Evolutionary conservation across 306 rosid genomes (phyloP), one percentile per base, ranked within the genome.

Genomic region (Lotus japonicus): DNA sequence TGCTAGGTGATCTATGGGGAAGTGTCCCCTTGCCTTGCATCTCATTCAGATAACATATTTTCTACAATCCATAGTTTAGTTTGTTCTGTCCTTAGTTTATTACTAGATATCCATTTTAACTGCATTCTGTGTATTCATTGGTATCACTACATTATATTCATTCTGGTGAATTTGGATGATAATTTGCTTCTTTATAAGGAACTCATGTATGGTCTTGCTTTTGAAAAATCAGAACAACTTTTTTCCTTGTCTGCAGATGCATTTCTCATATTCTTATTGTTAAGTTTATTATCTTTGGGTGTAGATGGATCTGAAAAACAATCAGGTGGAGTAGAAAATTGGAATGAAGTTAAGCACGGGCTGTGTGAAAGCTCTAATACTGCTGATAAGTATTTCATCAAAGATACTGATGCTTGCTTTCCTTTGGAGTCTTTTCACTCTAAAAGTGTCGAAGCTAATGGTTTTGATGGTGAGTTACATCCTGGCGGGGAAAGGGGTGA

Each of bases 281-380:
- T 68, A 28, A 13, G 31, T 71, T 4, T 53, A 16, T 23, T 42
- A 76, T 68, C 41, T 78, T 72, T 58, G 59, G 64, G 50, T 77
- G 68, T 73, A 86, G 94, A 83, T 70, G 90, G 81, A 55, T 64
- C 85, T 33, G 80, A 65, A 39, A 62, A 71, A 69, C 64, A 46
- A 63, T 74, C 94, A 8, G 68, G 41, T 63, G 80, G 72, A 33
- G 50, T 45, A 64, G 81, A 92, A 64, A 82, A 77, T 53, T 83
- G 86, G 92, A 73, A 82, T 4, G 86, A 86, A 70, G 64, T 82
- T 65, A 66, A 81, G 75, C 65, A 68, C 6, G 80, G 84, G 66
- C 50, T n/a, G 55, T 56, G 75, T 70, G 16, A 77, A 65, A 73
- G 50, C 71, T 70, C 84, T 54, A 57, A 58, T 48, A 35, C 75